Evolutionary conservation across 768 basidiomycete species (phyloP).

Genomic region (Calocera cornea): DNA sequence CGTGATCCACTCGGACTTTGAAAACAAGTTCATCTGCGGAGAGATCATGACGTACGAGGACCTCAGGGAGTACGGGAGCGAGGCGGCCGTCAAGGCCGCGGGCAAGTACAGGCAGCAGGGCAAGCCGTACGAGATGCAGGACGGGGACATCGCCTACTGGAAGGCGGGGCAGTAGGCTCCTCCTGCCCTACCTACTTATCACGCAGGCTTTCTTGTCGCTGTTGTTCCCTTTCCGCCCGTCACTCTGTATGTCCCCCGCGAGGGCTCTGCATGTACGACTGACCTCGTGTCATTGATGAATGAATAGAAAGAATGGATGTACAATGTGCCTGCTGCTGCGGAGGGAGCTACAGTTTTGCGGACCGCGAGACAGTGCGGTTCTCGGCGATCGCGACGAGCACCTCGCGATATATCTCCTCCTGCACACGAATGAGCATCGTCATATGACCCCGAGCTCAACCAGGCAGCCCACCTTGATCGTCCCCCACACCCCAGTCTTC

Average conservation of each 20-base stretch:
- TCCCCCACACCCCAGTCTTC: slow-evolving; percentile 50
- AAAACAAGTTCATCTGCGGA: slow-evolving; percentile 94
- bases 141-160: slow-evolving; percentile 89
- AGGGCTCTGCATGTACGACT: not conserved
- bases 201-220: not conserved
- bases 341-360: not conserved
- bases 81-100: slow-evolving; percentile 78
- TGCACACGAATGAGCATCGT: not conserved
- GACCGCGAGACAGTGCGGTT: not conserved
- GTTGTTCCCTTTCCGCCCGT: not conserved
- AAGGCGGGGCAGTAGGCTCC: slow-evolving; percentile 45
- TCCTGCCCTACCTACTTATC: not conserved
- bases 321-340: not conserved
- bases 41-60: slow-evolving; percentile 92
- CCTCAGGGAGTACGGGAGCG: slow-evolving; percentile 80
- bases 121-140: slow-evolving; percentile 89
- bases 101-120: slow-evolving; percentile 93
- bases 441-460: not conserved
- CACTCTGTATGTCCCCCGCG: not conserved
- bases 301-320: not conserved
- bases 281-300: not conserved
- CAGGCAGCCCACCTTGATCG: slow-evolving; percentile 44
- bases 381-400: not conserved
- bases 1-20: slow-evolving; percentile 96
- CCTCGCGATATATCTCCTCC: not conserved